Evolutionary conservation across 2,329 filamentous ascomycete species (phyloP), one percentile per base, ranked within the genome.

Genomic region (Colletotrichum tropicicola): DNA sequence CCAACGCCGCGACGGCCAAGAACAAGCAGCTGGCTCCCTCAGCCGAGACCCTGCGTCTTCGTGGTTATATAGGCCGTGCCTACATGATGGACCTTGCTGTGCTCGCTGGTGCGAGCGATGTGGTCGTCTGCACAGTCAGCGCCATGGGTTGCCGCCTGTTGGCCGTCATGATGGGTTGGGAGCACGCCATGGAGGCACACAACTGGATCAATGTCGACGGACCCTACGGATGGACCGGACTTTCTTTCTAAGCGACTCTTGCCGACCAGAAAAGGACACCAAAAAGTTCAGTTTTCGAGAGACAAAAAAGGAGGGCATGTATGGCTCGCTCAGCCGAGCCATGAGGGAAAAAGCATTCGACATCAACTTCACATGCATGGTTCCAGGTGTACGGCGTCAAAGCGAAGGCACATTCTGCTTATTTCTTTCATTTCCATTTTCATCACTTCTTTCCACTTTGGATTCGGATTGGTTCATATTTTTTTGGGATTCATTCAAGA

Each of bases 131-230:
- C 72, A 91, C 89, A 3, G 90, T 94, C 23, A 92, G 90, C 70
- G 87, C 89, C 32, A 87, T 84, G 77, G 88, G 87, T 0, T 97
- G 93, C 75, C 85, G 92, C 21, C 72, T 97, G 56, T 75, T 97
- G 67, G 93, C 87, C 2, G 92, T 97, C 41, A 94, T 97, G 90
- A 89, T 96, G 88, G 93, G 93, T 0, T 94, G 92, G 92, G 90
- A 94, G 37, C 83, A 82, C 28, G 88, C 85, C 5, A 83, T 93
- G 66, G 80, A 81, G 32, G 76, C 83, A 17, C 84, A 82, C 2
- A 82, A 83, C 45, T 97, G 93, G 92, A 83, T 88, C 63, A 97
- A 97, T 77, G 86, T 97, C n/a, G 92, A 95, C 74, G 91, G 90
- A 2, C 84, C 84, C 12, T 89, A 85, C 70, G 82, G 82, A 12